Base-by-base conservation (phyloP, 345 rosid species). In the Hevea brasiliensis region DNA sequence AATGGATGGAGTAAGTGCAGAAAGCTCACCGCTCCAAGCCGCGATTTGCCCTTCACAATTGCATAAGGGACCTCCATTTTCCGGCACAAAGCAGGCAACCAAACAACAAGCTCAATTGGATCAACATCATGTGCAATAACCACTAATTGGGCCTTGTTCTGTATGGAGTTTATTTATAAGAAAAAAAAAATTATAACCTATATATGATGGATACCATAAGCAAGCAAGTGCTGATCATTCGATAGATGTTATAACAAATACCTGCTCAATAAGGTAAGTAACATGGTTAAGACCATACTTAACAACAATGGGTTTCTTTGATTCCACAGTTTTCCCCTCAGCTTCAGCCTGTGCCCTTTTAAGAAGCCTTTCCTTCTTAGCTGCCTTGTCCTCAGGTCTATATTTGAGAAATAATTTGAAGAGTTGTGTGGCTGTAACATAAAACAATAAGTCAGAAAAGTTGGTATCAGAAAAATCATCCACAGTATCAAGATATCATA, bases 51-150 rank as follows among this genome's bases (percentile, higher is more conserved):
- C 83, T 89, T 90, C 74, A 91, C 97, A 66, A 91, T 75, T 88
- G 85, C 92, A 81, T 91, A 89, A 0, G 97, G 97, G 41, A 91
- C 88, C 81, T 91, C 97, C 94, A 91, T 89, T 81, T 91, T 91
- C 51, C 97, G 86, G 79, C 97, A 91, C 18, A 91, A 72, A n/a
- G 97, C 90, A 55, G 97, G 97, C 32, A 91, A 77, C 97, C 97
- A 91, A 4, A 91, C 92, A 57, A 91, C 97, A 82, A 91, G 79
- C 84, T 91, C 97, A 40, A 91, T 91, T 17, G 97, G 97, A 73
- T 90, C 93, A 21, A 91, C 97, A 76, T 91, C 97, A 61, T 89
- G 97, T 24, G 97, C 97, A 14, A 91, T 91, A 59, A 91, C 85
- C 37, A 91, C 97, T 80, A 89, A 60, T 61, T 87, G 94, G 9